Conservation (phyloP, 148 eudicot genomes). For the Oxyria digyna region DNA sequence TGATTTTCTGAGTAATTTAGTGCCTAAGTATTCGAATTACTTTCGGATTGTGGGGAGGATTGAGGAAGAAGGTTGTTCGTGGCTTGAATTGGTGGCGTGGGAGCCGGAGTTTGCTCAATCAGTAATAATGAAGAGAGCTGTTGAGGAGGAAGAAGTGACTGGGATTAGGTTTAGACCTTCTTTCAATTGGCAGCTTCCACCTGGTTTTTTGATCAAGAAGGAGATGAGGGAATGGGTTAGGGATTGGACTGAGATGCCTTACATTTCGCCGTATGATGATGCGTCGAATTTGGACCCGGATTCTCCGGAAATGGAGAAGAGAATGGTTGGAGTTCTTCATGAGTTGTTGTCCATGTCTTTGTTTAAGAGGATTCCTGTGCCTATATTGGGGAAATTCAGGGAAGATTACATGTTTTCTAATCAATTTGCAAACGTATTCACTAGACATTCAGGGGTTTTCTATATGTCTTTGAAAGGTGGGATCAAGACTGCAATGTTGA, state of each 20-base stretch:
- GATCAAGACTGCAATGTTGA: constrained; percentile 71
- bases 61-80: constrained; percentile 29
- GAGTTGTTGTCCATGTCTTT: no score
- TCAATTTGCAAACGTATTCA: constrained; percentile 63
- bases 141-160: constrained; percentile 46
- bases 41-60: constrained; percentile 38
- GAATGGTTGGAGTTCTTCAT: no score
- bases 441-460: constrained; percentile 84
- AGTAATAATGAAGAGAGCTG: constrained; percentile 46
- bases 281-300: constrained; percentile 37
- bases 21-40: constrained; percentile 41
- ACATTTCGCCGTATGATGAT: constrained; percentile 75
- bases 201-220: constrained; percentile 61
- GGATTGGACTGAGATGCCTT: constrained; percentile 91
- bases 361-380: no score
- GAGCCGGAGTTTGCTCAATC: constrained; percentile 46
- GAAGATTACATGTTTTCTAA: constrained; percentile 68
- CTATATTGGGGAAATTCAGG: no score
- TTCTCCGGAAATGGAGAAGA: constrained; percentile 82
- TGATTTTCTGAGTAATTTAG: constrained; percentile 47
- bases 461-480: constrained; percentile 85
- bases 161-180: constrained; percentile 66
- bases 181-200: constrained; percentile 56
- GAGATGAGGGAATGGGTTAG: constrained; percentile 93
- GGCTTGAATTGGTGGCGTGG: constrained; percentile 53